Evolutionary conservation across 352 stramenopile species (phyloP).

Genomic region (Blastocystis sp.): DNA sequence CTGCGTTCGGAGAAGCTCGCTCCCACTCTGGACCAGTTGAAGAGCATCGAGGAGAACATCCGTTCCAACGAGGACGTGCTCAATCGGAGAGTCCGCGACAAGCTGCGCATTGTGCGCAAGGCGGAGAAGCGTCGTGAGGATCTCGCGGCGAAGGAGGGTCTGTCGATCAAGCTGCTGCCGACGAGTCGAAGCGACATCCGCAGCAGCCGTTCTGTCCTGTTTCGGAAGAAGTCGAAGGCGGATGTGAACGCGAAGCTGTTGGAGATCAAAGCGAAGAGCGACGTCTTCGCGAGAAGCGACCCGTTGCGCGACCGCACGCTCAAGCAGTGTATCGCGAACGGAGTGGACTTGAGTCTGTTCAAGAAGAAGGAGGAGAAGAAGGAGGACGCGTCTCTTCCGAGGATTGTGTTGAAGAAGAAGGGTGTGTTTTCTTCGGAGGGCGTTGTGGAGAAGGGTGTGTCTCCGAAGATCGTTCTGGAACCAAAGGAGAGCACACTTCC

Average conservation of each 20-base stretch:
- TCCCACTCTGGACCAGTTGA: slow-evolving; percentile 79
- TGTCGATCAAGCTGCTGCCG: slow-evolving; percentile 56
- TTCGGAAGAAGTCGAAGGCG: slow-evolving; percentile 47
- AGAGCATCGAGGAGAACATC: slow-evolving; percentile 79
- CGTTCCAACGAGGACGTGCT: slow-evolving; percentile 82
- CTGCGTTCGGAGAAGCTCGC: slow-evolving; percentile 78
- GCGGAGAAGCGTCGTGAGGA: slow-evolving; percentile 56
- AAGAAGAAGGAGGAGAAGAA: slow-evolving; percentile 53
- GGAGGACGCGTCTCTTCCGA: not conserved
- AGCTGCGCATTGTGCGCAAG: slow-evolving; percentile 44
- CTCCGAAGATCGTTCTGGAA: no score
- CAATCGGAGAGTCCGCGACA: slow-evolving; percentile 76
- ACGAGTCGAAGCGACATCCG: slow-evolving; percentile 67
- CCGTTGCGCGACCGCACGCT: slow-evolving; percentile 20
- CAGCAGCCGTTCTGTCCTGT: slow-evolving; percentile 5
- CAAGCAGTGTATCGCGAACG: slow-evolving; percentile 32
- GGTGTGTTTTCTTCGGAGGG: not conserved
- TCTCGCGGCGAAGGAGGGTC: not conserved
- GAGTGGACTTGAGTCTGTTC: slow-evolving; percentile 49
- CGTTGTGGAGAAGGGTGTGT: not conserved
- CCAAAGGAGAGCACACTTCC: no score
- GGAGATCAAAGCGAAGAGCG: slow-evolving; percentile 19
- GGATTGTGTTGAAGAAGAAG: slow-evolving; percentile 32
- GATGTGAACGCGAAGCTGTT: slow-evolving; percentile 43
- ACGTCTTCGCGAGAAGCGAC: slow-evolving; percentile 32